Evolutionary conservation across 2,329 filamentous ascomycete species (phyloP).

Genomic region (Orbilia brochopaga): DNA sequence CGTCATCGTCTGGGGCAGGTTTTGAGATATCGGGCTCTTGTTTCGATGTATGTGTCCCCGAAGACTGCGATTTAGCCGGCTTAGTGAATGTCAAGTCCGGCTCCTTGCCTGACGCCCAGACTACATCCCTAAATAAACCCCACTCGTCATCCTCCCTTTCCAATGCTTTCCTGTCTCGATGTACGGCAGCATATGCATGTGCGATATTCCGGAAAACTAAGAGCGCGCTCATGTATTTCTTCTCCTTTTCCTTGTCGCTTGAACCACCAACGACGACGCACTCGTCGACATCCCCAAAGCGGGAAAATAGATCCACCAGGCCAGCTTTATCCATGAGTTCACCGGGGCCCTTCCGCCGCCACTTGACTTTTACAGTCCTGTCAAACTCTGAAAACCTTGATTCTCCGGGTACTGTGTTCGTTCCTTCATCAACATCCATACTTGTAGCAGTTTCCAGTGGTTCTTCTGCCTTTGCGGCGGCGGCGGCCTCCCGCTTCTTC

Average conservation of each 20-base stretch:
- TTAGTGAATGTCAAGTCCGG: slow-evolving; percentile 51
- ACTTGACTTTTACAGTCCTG: slow-evolving; percentile 61
- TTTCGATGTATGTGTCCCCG: neutral
- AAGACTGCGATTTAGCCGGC: slow-evolving; percentile 7
- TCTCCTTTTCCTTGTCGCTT: slow-evolving; percentile 35
- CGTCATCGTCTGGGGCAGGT: neutral
- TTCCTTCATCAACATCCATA: slow-evolving; percentile 48
- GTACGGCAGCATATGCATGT: slow-evolving; percentile 52
- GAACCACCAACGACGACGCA: slow-evolving; percentile 44
- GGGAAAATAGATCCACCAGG: slow-evolving; percentile 58
- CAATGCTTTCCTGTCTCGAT: slow-evolving; percentile 42
- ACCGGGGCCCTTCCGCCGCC: slow-evolving; percentile 56
- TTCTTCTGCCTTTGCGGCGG: slow-evolving; percentile 56
- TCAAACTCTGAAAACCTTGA: slow-evolving; percentile 59
- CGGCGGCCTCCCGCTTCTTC: slow-evolving; percentile 60
- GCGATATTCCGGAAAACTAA: slow-evolving; percentile 54
- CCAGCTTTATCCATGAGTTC: slow-evolving; percentile 58
- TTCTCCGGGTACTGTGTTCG: slow-evolving; percentile 46
- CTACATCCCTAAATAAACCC: slow-evolving; percentile 51
- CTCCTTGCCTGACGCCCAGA: slow-evolving; percentile 53
- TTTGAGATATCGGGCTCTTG: neutral
- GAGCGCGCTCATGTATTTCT: slow-evolving; percentile 53
- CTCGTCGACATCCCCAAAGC: slow-evolving; percentile 61
- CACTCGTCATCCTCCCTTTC: slow-evolving; percentile 35
- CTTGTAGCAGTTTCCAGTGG: slow-evolving; percentile 57